Evolutionary conservation across 176 grass and related monocot genomes (phyloP), one percentile per base, ranked within the genome.

Genomic region (Hsuehochloa calcarea): DNA sequence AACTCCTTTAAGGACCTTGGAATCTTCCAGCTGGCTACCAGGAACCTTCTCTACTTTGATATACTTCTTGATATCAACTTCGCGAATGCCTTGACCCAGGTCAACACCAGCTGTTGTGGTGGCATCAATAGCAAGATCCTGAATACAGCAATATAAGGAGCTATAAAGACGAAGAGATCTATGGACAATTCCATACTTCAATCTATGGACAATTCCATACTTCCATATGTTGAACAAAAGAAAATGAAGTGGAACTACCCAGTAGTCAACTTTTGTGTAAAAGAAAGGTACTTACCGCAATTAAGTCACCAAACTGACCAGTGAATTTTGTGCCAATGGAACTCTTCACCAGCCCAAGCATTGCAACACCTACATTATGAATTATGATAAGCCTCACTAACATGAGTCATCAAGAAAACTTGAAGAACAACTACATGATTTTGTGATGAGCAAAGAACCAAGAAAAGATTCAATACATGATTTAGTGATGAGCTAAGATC

Each of bases 301-400:
- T 93, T 75, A 98, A 80, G 72, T 98, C 89, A 37, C 93, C 96
- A 89, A 95, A 98, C 81, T 92, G 96, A 58, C 93, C 87, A 39
- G 96, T 98, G 90, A 98, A 98, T 95, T 95, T 98, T 84, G 96
- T 98, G 72, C 89, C 93, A 23, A 98, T 93, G 58, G 90, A 98
- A 79, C 93, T 98, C 89, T 95, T 98, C 47, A 95, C 96, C 41
- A 98, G 72, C 17, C 85, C 87, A 41, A 98, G 87, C 82, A 98
- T 85, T n/a, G 85, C 82, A 55, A 12, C 68, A 54, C 87, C 96
- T 98, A 59, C 31, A 82, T 75, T 56, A 72, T 38, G 67, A 68
- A 41, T 69, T 69, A 6, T 69, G 37, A 69, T 43, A 69, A 69
- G 10, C 19, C 20, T 69, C 8, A 23, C 67, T 43, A 69, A 69